Conservation (phyloP, 495 filamentous ascomycete species). For the Polyplosphaeria fusca region DNA sequence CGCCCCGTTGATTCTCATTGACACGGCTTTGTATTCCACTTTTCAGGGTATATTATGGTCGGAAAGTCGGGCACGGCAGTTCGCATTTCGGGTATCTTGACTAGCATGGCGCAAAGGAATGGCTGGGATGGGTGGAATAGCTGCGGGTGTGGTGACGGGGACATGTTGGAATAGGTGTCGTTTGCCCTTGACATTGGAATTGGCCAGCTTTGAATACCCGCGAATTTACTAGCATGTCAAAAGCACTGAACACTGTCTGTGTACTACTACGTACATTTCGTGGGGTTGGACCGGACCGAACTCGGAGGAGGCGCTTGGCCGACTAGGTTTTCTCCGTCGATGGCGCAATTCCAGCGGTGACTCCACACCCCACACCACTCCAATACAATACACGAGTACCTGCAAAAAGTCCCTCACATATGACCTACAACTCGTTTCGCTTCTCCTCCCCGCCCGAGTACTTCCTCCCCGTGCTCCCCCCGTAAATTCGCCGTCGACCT, state of each 20-base stretch:
- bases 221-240: no score
- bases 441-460: not conserved
- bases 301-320: not conserved
- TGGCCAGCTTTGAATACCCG: no score
- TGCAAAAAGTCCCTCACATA: slow-evolving; percentile 3
- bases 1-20: slow-evolving; percentile 27
- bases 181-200: no score
- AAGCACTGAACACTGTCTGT: no score
- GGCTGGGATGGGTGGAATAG: no score
- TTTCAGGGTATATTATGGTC: not conserved
- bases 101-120: not conserved
- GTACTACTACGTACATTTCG: no score
- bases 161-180: no score
- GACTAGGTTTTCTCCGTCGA: not conserved
- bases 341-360: slow-evolving; percentile 30
- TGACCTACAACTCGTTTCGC: not conserved
- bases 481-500: not conserved
- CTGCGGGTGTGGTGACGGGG: no score
- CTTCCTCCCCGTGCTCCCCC: not conserved
- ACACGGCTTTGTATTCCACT: not conserved
- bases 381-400: no score
- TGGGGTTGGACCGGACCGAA: slow-evolving; percentile 9
- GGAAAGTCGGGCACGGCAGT: not conserved
- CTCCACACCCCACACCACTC: slow-evolving; percentile 6
- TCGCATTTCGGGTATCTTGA: not conserved